phyloP scores from a whole-genome alignment of 2,329 filamentous ascomycete species.

The Cytospora leucostoma region DNA sequence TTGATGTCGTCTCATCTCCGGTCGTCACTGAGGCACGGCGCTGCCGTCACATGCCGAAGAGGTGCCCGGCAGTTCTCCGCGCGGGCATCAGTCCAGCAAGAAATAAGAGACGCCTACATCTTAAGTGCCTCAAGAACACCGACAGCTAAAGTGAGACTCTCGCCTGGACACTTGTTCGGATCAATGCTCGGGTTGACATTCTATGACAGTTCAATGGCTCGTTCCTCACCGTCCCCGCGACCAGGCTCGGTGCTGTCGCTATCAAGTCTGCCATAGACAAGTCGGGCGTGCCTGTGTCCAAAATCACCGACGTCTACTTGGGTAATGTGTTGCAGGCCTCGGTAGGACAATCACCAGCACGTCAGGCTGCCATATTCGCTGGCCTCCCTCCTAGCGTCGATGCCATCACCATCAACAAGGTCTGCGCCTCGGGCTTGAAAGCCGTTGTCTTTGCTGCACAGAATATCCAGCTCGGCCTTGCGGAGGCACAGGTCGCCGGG shows the following conservation, averaged over 20 bases:
- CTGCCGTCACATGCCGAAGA: slow-evolving; percentile 26
- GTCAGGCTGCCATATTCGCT: slow-evolving; percentile 87
- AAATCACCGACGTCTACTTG: slow-evolving; percentile 94
- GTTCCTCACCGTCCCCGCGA: slow-evolving; percentile 78
- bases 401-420: slow-evolving; percentile 94
- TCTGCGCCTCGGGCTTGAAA: slow-evolving; percentile 94
- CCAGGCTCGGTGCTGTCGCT: slow-evolving; percentile 84
- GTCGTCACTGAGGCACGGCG: slow-evolving; percentile 14
- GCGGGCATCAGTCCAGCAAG: slow-evolving; percentile 50
- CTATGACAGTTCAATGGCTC: slow-evolving; percentile 82
- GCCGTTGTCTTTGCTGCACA: slow-evolving; percentile 88
- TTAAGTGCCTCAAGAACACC: slow-evolving; percentile 87
- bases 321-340: slow-evolving; percentile 87
- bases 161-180: neutral
- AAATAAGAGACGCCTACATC: slow-evolving; percentile 92
- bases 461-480: slow-evolving; percentile 88
- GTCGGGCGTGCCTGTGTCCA: slow-evolving; percentile 76
- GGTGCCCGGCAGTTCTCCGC: slow-evolving; percentile 49
- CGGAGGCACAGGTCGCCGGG: slow-evolving; percentile 86
- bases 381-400: slow-evolving; percentile 81
- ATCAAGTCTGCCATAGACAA: slow-evolving; percentile 90
- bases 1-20: slow-evolving; percentile 34
- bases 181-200: neutral
- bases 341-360: slow-evolving; percentile 86
- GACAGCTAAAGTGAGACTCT: slow-evolving; percentile 70